Evolutionary conservation across 306 rosid species (phyloP).

Genomic region (Pyrus bretschneideri): DNA sequence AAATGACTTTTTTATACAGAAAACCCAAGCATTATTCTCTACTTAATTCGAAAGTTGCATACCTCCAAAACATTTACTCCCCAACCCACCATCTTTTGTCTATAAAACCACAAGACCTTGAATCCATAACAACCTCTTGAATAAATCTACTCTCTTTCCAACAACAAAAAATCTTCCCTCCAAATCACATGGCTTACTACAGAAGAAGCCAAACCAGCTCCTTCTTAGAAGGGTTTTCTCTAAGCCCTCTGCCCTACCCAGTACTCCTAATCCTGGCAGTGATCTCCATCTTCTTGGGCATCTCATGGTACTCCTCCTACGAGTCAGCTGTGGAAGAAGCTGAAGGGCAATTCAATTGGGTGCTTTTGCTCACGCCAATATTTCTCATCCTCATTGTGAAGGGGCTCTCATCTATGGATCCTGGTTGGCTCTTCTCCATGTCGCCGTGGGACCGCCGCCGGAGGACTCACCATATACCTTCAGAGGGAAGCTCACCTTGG

Average conservation of each 20-base stretch:
- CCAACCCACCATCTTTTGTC: not conserved
- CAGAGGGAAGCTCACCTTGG: constrained; percentile 95
- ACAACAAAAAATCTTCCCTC: not conserved
- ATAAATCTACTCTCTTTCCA: not conserved
- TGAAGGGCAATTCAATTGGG: constrained; percentile 46
- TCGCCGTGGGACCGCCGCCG: constrained; percentile 49
- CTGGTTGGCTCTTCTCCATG: constrained; percentile 34
- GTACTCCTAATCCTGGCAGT: constrained; percentile 57
- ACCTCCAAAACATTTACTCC: not conserved
- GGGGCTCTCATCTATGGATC: constrained; percentile 61
- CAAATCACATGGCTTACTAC: constrained; percentile 27
- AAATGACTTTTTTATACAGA: too few species aligned
- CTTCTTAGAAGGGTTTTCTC: constrained; percentile 46
- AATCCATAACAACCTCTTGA: not conserved
- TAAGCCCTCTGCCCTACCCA: constrained; percentile 66
- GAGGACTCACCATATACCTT: constrained; percentile 33
- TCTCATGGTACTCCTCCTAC: constrained; percentile 55
- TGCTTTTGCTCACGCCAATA: constrained; percentile 48
- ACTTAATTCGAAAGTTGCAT: too few species aligned
- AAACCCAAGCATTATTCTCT: too few species aligned
- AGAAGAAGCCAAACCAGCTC: constrained; percentile 45
- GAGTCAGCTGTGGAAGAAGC: constrained; percentile 54
- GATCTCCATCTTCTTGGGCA: constrained; percentile 44
- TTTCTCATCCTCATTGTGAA: constrained; percentile 43
- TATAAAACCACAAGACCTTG: constrained; percentile 7